phyloP scores from a whole-genome alignment of 495 filamentous ascomycete species.

The Annulohypoxylon nitens region DNA sequence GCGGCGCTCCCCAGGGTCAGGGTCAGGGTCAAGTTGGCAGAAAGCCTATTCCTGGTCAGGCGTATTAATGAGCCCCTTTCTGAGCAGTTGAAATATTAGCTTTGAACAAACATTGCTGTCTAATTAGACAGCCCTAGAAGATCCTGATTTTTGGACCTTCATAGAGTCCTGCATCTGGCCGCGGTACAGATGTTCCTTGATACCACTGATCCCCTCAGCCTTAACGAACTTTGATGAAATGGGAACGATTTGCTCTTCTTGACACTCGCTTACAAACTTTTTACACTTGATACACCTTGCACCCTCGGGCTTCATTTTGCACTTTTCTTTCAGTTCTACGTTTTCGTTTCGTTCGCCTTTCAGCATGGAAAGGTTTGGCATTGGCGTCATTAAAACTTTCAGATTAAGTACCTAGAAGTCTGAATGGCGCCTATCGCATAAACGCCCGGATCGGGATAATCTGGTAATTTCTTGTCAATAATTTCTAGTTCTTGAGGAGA shows the following conservation, averaged over 20 bases:
- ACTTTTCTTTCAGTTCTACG: constrained; percentile 32
- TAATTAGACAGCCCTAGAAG: not conserved
- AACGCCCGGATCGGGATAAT: constrained; percentile 44
- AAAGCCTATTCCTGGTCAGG: constrained; percentile 65
- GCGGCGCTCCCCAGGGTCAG: constrained; percentile 52
- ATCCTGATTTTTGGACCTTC: not conserved
- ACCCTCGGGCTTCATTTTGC: constrained; percentile 25
- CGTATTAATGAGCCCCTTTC: constrained; percentile 53
- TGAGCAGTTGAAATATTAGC: constrained; percentile 2
- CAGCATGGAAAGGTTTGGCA: constrained; percentile 19
- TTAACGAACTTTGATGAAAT: constrained; percentile 48
- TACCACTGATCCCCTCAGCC: constrained; percentile 39
- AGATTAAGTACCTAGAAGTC: constrained; percentile 12
- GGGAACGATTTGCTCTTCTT: constrained; percentile 50
- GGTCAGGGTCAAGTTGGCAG: constrained; percentile 56
- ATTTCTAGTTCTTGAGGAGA: constrained; percentile 44
- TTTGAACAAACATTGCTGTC: constrained; percentile 8
- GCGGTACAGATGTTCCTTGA: constrained; percentile 19
- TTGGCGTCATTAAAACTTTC: constrained; percentile 19
- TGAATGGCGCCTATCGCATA: constrained; percentile 23
- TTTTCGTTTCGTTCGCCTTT: constrained; percentile 26
- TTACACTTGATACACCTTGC: constrained; percentile 28
- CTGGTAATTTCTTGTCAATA: constrained; percentile 56
- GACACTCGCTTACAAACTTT: constrained; percentile 54
- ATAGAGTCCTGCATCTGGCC: constrained; percentile 7